Conservation (phyloP, 2,329 filamentous ascomycete genomes). For the Ambrosiella cleistominuta region DNA sequence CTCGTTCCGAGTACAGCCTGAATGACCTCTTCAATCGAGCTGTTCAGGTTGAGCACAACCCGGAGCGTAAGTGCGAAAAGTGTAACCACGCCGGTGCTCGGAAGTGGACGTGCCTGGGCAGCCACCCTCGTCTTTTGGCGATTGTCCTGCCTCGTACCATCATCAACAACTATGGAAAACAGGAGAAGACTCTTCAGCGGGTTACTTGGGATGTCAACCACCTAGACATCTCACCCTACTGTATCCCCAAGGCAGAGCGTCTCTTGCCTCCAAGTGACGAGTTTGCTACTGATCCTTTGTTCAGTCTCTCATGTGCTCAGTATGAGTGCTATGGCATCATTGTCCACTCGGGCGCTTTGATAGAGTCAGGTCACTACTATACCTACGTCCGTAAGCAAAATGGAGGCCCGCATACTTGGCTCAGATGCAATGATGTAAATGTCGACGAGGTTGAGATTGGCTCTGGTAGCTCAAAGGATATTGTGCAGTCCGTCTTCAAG, state of each 20-base stretch:
- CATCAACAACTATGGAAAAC: constrained; percentile 18
- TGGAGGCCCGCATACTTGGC: constrained; percentile 25
- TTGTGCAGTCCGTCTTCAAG: constrained; percentile 24
- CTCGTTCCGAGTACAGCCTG: background rate
- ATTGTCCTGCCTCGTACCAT: constrained; percentile 48
- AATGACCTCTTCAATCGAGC: background rate
- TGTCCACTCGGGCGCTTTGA: constrained; percentile 50
- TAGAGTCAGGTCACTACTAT: constrained; percentile 61
- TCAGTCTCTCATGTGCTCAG: constrained; percentile 29
- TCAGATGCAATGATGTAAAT: constrained; percentile 29
- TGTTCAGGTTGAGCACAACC: constrained; percentile 37
- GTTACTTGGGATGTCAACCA: constrained; percentile 63
- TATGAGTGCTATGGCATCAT: constrained; percentile 84
- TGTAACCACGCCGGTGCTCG: constrained; percentile 53
- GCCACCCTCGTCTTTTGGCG: constrained; percentile 63
- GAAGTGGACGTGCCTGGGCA: constrained; percentile 56
- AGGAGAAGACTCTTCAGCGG: constrained; percentile 47
- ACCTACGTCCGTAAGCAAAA: constrained; percentile 40
- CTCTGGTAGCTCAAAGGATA: constrained; percentile 20
- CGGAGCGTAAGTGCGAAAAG: constrained; percentile 54
- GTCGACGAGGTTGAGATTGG: constrained; percentile 28
- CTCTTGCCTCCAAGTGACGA: constrained; percentile 14
- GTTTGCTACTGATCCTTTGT: constrained; percentile 21
- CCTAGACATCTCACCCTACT: constrained; percentile 36
- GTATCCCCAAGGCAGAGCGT: constrained; percentile 23